Evolutionary conservation across 176 grass and related monocot species (phyloP), one percentile per base, ranked within the genome.

Genomic region (Carex scoparia): DNA sequence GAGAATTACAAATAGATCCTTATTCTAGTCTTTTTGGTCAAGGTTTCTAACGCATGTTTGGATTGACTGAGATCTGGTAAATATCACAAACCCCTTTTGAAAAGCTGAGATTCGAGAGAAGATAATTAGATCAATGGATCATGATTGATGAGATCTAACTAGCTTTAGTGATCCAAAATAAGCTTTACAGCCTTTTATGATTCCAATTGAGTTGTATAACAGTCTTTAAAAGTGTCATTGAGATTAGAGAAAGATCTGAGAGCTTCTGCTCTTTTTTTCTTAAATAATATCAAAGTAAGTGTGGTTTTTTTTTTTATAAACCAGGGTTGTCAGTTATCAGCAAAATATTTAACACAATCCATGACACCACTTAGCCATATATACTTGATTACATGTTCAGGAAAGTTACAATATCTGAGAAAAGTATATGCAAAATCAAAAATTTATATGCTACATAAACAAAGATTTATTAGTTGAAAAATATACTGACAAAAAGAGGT

Each of bases 131-230:
- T 83, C 63, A 69, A 55, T 58, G 46, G 42, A 55, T 83, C 63
- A 83, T 83, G 44, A 66, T 83, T 83, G 40, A 63, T 83, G 14
- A 85, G 72, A 74, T 79, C 67, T 60, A 78, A 85, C 2, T 44
- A 16, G 48, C 56, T 85, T 79, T 85, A 38, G 42, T 51, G 70
- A 85, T 79, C 72, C 35, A 74, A 85, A 61, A 37, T 12, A 85
- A 79, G 44, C 56, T 79, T 76, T 77, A 79, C 68, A 76, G 56
- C 54, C 60, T 85, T 85, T 65, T 58, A n/a, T 85, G 68, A 85
- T 85, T 77, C 32, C 69, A 53, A 65, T 83, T 83, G 81, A 66
- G 81, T 83, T 83, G 30, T 83, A 53, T 66, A 66, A 69, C 81
- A 83, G 79, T 63, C 37, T 61, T 48, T 44, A 49, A 28, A 23